Evolutionary conservation across 1,139 yeast genomes (phyloP), one percentile per base, ranked within the genome.

Genomic region (Saccharomyces pastorianus): DNA sequence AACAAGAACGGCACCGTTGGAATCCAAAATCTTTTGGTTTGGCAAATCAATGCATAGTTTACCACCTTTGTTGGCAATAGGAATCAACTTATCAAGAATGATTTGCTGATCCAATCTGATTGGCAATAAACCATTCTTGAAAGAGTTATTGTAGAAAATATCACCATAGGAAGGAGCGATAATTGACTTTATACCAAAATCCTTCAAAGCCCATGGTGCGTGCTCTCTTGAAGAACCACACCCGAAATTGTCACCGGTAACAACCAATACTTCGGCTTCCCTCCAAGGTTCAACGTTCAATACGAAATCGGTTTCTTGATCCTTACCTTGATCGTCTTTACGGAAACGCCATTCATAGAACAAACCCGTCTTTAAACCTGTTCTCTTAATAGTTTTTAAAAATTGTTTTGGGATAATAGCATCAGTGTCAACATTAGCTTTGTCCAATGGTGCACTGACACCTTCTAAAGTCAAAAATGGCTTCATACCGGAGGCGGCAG

Each of bases 211-310:
- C 99, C 99, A 93, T 56, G 99, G 98, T 23, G 99, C 99, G 67
- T 93, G 99, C 73, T 93, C 99, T 79, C 99, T 88, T 6, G 97
- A 90, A 47, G 98, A 91, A 66, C 99, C 99, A 77, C 99, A 93
- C 61, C 99, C 99, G 70, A 93, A 93, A 76, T 93, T 93, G 71
- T 88, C 96, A 71, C 99, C 99, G 51, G 95, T 84, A 58, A 91
- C 96, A 61, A 91, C 86, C 62, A 93, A 77, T 62, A 91, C 84
- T 72, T 87, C 84, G 26, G 98, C 85, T 47, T 79, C 68, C 64
- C 84, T 81, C 78, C 83, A 91, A 53, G 96, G 96, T 55, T 80
- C 86, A 53, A 82, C 87, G 70, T 93, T 93, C 64, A 93, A 81
- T 57, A 88, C 85, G 64, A 93, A 93, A 69, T 91, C 96, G n/a